phyloP scores from a whole-genome alignment of 2,329 filamentous ascomycete species.

The Cadophora sp. region DNA sequence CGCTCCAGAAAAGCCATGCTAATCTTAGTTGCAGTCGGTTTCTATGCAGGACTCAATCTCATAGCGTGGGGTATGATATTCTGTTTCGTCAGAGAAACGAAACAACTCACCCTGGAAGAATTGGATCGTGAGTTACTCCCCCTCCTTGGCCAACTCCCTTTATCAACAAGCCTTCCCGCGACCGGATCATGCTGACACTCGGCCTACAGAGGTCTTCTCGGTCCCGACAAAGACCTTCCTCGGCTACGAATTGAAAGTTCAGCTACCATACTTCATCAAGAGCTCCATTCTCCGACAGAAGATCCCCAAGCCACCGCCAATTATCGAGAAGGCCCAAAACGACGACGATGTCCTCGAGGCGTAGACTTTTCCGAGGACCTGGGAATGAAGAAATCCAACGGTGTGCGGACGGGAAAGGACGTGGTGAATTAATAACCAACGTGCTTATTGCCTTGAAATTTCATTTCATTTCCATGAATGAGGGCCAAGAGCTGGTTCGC shows the following conservation, averaged over 20 bases:
- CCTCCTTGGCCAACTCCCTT: slow-evolving; percentile 47
- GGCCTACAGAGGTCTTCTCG: slow-evolving; percentile 30
- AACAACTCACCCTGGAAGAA: slow-evolving; percentile 48
- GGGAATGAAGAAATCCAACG: not conserved
- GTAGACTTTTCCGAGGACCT: not conserved
- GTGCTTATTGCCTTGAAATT: too few relatives aligned
- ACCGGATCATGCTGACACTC: not conserved
- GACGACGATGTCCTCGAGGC: slow-evolving; percentile 12
- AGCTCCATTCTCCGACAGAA: slow-evolving; percentile 42
- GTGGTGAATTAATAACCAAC: not conserved
- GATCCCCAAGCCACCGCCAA: slow-evolving; percentile 36
- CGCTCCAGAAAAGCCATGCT: not conserved
- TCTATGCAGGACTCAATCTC: slow-evolving; percentile 62
- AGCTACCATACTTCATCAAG: slow-evolving; percentile 35
- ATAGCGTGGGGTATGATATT: slow-evolving; percentile 62
- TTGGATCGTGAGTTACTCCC: slow-evolving; percentile 57
- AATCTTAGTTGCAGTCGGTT: slow-evolving; percentile 54
- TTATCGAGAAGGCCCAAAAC: slow-evolving; percentile 26
- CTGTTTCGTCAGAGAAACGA: slow-evolving; percentile 62
- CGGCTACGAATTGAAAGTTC: slow-evolving; percentile 30
- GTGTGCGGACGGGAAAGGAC: not conserved
- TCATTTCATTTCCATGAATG: not conserved
- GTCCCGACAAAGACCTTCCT: slow-evolving; percentile 33
- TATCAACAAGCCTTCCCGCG: not conserved
- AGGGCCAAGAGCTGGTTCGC: not conserved